Conservation (phyloP, 352 stramenopile species). For the Phytophthora nicotianae region DNA sequence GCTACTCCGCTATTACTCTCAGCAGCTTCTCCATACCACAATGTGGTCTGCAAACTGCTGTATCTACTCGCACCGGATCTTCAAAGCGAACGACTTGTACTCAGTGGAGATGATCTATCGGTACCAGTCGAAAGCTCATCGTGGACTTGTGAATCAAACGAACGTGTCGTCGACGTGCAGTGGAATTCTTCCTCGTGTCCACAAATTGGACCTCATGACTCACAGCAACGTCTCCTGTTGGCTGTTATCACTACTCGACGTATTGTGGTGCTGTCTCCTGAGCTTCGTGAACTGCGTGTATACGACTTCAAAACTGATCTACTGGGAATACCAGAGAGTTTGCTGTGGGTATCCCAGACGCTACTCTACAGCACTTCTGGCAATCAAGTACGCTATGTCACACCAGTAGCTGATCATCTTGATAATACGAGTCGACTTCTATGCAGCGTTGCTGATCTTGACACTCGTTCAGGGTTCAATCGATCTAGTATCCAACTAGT, state of each 20-base stretch:
- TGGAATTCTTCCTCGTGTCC: slow-evolving; percentile 51
- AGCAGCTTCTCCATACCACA: slow-evolving; percentile 32
- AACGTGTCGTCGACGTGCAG: slow-evolving; percentile 54
- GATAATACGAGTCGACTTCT: slow-evolving; percentile 23
- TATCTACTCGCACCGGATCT: slow-evolving; percentile 37
- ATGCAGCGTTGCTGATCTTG: slow-evolving; percentile 29
- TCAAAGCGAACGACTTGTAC: slow-evolving; percentile 38
- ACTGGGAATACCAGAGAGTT: slow-evolving; percentile 41
- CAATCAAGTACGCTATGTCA: slow-evolving; percentile 60
- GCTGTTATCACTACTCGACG: slow-evolving; percentile 62
- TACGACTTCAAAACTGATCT: slow-evolving; percentile 50
- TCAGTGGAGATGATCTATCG: slow-evolving; percentile 59
- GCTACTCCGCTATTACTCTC: slow-evolving; percentile 48
- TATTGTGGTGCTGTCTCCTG: slow-evolving; percentile 57
- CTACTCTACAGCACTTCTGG: slow-evolving; percentile 59
- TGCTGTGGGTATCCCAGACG: slow-evolving; percentile 75
- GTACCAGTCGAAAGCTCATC: slow-evolving; percentile 31
- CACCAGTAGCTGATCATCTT: slow-evolving; percentile 37
- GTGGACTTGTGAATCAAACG: slow-evolving; percentile 41
- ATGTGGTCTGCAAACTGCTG: slow-evolving; percentile 47
- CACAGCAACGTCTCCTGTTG: slow-evolving; percentile 35
- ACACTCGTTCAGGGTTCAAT: slow-evolving; percentile 17
- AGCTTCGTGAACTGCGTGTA: slow-evolving; percentile 38
- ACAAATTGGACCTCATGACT: slow-evolving; percentile 21
- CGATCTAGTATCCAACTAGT: slow-evolving; percentile 46